Percentiles rank a stretch among this genome's conserved stretches.
Evolutionary conservation across 768 basidiomycete species (phyloP).

Genomic region (Megacollybia marginata): DNA sequence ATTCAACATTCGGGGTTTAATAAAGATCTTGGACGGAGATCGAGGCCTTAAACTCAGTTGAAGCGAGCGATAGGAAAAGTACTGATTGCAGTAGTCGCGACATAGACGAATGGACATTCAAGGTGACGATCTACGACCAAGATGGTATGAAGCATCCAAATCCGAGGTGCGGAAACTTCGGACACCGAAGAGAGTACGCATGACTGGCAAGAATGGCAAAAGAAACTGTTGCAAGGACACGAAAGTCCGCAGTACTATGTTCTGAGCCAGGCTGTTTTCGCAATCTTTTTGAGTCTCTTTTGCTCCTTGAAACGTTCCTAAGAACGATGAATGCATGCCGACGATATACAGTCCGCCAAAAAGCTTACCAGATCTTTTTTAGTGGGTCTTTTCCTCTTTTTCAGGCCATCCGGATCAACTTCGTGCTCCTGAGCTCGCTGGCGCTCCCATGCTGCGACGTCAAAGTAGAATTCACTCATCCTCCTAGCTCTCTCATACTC

Average conservation of each 20-base stretch:
- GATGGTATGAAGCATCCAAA: no score
- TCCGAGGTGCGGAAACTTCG: no score
- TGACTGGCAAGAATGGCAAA: no score
- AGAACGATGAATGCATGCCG: slow-evolving; percentile 8
- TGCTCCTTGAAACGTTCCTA: slow-evolving; percentile 83
- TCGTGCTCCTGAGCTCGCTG: slow-evolving; percentile 45
- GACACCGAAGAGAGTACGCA: no score
- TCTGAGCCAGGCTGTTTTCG: slow-evolving; percentile 84
- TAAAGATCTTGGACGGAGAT: no score
- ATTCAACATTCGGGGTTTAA: no score
- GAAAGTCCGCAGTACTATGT: slow-evolving; percentile 27
- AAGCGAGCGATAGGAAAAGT: no score
- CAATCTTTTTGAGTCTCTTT: slow-evolving; percentile 75
- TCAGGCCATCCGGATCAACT: slow-evolving; percentile 44
- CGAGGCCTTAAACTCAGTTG: no score
- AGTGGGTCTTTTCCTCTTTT: slow-evolving; percentile 70
- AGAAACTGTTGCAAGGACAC: no score
- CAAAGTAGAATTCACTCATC: slow-evolving; percentile 87
- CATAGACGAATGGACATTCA: no score
- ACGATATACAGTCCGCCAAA: slow-evolving; percentile 2
- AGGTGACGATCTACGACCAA: no score
- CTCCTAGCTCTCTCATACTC: slow-evolving; percentile 78
- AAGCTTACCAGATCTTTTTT: slow-evolving; percentile 77
- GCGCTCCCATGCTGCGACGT: slow-evolving; percentile 72
- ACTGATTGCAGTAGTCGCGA: no score